Base-by-base conservation (phyloP, 83 land plant genomes). In the Larix sibirica region DNA sequence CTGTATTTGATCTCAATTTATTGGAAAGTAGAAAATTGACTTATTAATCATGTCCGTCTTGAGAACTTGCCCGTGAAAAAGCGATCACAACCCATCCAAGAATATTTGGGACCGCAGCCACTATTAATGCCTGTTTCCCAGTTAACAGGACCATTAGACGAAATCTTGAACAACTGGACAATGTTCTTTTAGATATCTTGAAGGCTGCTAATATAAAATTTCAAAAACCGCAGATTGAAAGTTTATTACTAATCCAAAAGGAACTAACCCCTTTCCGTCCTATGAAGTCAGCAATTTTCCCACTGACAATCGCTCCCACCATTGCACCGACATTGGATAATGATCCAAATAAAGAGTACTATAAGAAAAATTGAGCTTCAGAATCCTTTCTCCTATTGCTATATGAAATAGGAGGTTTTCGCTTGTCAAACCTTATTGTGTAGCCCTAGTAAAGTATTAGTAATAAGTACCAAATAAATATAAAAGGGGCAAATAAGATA, bases 301-400 rank as follows among this genome's bases (percentile, higher is more conserved):
- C 94, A 75, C 92, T 90, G 16, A 91, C 89, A 16, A 90, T 92
- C 12, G 92, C 94, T 3, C 96, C 96, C 73, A 90, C 88, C 92
- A 92, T 94, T 13, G 96, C 96, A 0, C 96, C 92, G 33, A 91
- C 92, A 77, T 94, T 94, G 3, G 90, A 86, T 20, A 94, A 90
- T 12, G 96, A 94, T 33, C 96, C 96, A 84, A 91, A 94, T 6
- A 88, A 6, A 9, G 94, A 94, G 82, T 85, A 94, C 92, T 91
- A 85, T 79, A 8, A 31, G 20, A 69, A 69, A 20, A 69, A 3
- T 4, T 33, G 12, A 10, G 56, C 56, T 50, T 50, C 56, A 50
- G 56, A 50, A 50, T 50, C 56, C 56, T 50, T 50, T 50, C 56
- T 50, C 56, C 56, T 50, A 50, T 50, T 7, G 60, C 17, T 12